Base-by-base conservation (phyloP, 116 monocot genomes). In the Posidonia oceanica region DNA sequence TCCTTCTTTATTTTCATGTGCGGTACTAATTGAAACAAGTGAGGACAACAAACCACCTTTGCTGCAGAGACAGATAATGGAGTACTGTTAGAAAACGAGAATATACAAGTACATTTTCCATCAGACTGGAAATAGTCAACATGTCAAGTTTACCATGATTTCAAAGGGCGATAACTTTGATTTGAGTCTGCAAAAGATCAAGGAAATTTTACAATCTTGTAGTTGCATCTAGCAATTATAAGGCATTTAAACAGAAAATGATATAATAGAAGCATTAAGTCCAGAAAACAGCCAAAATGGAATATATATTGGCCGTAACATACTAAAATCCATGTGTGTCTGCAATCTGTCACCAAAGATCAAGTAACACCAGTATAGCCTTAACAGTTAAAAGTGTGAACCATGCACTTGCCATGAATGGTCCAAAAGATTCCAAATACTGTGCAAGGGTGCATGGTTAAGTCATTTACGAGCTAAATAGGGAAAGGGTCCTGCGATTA, bases 81-180 rank as follows among this genome's bases (percentile, higher is more conserved):
- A 65, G 16, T 36, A 65, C 37, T 15, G 37, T 63, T 63, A 65
- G 42, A 41, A 41, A 65, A 65, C n/a, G 2, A 64, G 38, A 14
- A 63, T 15, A 15, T 15, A 17, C 36, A 20, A 41, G 14, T 16
- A 23, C 20, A 67, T 52, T 3, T 64, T 7, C 40, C 4, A 15
- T 40, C 5, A 14, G 54, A 18, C 23, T 16, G 20, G 69, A 68
- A 40, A 17, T 67, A 17, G 17, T 23, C 39, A 44, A 20, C 53
- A 11, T n/a, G 53, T 69, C 37, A 69, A 55, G 13, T 39, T 18
- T 56, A 76, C 76, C 70, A 70, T 64, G 64, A 48, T 39, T 3
- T 38, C 11, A 76, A 52, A 56, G 76, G 76, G 7, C 64, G 76
- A 54, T 22, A 76, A 53, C 69, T 76, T 69, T 70, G 63, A 56